Evolutionary conservation across 176 grass and related monocot species (phyloP), one percentile per base, ranked within the genome.

Genomic region (Aegilops umbellulata): DNA sequence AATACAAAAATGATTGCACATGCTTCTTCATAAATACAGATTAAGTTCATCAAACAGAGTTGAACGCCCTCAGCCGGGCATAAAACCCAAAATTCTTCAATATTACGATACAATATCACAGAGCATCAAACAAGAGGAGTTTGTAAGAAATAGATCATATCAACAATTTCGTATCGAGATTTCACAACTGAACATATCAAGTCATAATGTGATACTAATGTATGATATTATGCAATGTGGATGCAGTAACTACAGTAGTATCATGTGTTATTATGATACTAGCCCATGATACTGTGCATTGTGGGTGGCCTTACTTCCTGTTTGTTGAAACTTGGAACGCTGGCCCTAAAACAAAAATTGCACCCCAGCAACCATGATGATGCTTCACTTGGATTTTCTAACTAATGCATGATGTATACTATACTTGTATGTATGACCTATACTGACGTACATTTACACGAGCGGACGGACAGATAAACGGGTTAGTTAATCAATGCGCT

Each of bases 401-500:
- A 51, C 61, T 69, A 60, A 7, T 61, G 78, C 65, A 46, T 41
- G 74, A 4, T 17, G 70, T 74, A 27, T 74, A 74, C 72, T 75
- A 27, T 75, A 75, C 25, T 49, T 66, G 11, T 76, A 84, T 60
- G 38, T 76, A 84, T 60, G 38, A 41, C 25, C 44, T 84, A 88
- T 87, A 14, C 22, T 24, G 44, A 64, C 81, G 70, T 71, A 91
- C 39, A 88, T 41, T 75, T 80, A 64, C 63, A 70, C 32, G 11
- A 64, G 17, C 11, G 3, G 46, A 42, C 24, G 6, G 60, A 42
- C 41, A 42, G 17, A 76, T 42, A 60, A 74, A 74, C 29, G n/a
- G 49, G 69, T 80, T 77, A 49, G n/a, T 29, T 81, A 63, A 72
- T 47, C 44, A 47, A 47, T 30, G 42, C 44, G 76, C 58, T 69